These are phyloP conservation scores for Colletotrichum falcatum DNA, from an alignment of 2,329 filamentous ascomycete genomes.

Conservation along the genomic window DNA sequence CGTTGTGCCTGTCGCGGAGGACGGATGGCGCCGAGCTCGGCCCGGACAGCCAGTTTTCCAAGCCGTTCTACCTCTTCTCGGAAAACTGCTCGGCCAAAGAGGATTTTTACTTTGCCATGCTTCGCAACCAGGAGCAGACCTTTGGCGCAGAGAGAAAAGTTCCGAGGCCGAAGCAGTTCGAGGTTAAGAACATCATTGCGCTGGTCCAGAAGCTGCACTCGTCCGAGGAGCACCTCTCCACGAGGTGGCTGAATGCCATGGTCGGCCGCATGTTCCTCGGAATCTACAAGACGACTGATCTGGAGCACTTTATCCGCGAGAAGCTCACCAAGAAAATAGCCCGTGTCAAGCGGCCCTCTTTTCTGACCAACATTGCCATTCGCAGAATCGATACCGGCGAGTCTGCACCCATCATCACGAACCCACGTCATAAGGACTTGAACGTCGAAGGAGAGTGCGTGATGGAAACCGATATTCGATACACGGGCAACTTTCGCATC, in stretches of 20 bases:
- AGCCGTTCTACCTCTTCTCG: constrained; percentile 93
- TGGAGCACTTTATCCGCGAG: constrained; percentile 81
- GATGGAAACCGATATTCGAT: constrained; percentile 87
- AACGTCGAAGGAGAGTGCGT: constrained; percentile 92
- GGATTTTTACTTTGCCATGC: constrained; percentile 95
- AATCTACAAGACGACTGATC: constrained; percentile 84
- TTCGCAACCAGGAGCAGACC: constrained; percentile 83
- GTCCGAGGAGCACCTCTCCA: constrained; percentile 90
- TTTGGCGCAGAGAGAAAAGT: constrained; percentile 66
- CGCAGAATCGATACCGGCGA: constrained; percentile 88
- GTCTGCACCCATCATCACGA: constrained; percentile 88
- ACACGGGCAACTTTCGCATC: constrained; percentile 88
- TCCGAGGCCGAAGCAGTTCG: constrained; percentile 80
- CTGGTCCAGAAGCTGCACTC: constrained; percentile 92
- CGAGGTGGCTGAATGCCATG: constrained; percentile 92
- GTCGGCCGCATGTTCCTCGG: constrained; percentile 90
- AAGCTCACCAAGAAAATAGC: constrained; percentile 98
- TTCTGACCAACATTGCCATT: constrained; percentile 87
- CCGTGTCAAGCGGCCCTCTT: constrained; percentile 89
- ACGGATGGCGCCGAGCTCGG: constrained; percentile 64
- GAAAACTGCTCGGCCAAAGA: constrained; percentile 97
- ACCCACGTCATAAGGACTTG: constrained; percentile 87
- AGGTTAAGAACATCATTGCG: constrained; percentile 87
- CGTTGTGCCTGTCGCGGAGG: constrained; percentile 82
- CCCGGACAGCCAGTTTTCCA: constrained; percentile 70